Evolutionary conservation across 345 rosid species (phyloP).

Genomic region (Bretschneidera sinensis): DNA sequence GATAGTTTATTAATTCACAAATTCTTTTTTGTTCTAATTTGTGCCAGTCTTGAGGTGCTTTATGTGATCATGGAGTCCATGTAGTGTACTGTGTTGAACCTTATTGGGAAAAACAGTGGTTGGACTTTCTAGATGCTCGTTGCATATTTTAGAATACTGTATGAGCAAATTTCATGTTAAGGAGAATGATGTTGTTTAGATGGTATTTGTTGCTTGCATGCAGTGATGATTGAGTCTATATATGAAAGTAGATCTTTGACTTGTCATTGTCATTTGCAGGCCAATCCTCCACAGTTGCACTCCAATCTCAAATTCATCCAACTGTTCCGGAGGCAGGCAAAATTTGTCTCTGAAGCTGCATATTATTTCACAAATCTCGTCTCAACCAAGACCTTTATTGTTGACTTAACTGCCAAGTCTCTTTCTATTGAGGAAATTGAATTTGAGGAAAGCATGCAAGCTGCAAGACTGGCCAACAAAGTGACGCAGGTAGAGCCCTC

Average conservation of each 20-base stretch:
- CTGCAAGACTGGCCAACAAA: too few relatives aligned
- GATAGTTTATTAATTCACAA: too few relatives aligned
- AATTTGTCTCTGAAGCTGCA: constrained; percentile 52
- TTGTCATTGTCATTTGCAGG: constrained; percentile 36
- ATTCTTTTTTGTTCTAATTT: too few relatives aligned
- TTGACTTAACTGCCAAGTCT: constrained; percentile 49
- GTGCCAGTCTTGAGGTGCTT: too few relatives aligned
- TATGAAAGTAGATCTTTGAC: constrained; percentile 11
- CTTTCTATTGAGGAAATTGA: constrained; percentile 52
- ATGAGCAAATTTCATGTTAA: too few relatives aligned
- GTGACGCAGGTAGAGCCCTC: constrained; percentile 18
- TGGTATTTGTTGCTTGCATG: constrained; percentile 8
- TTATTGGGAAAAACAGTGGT: too few relatives aligned
- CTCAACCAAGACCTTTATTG: constrained; percentile 46
- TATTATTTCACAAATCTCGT: constrained; percentile 51
- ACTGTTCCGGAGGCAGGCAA: constrained; percentile 43
- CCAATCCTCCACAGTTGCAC: constrained; percentile 58
- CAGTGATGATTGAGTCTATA: constrained; percentile 2
- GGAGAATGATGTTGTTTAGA: neutral
- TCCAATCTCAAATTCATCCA: constrained; percentile 56
- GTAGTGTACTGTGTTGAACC: too few relatives aligned
- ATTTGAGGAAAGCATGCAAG: constrained; percentile 55
- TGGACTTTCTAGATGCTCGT: too few relatives aligned
- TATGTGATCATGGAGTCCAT: too few relatives aligned
- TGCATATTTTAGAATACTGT: neutral